Evolutionary conservation across 495 filamentous ascomycete species (phyloP).

Genomic region (Thermothielavioides terrestris): DNA sequence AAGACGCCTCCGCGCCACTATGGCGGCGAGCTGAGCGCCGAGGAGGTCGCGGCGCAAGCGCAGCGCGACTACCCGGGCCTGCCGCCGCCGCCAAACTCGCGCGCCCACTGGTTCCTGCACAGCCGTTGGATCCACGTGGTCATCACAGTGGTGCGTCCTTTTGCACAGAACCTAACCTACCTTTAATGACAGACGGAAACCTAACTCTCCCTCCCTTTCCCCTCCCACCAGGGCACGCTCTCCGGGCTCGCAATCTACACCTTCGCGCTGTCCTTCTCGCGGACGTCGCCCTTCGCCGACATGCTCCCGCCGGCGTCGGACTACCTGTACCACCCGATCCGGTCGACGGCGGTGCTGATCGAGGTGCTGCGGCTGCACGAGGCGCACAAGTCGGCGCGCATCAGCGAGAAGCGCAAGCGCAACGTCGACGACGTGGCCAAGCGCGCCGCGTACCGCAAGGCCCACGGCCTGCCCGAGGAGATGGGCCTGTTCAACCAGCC

Average conservation of each 20-base stretch:
- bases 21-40: conserved; percentile 52
- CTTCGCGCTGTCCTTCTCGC: conserved; percentile 60
- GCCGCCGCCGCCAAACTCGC: conserved; percentile 66
- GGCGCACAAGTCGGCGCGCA: conserved; percentile 51
- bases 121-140: conserved; percentile 63
- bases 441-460: conserved; percentile 66
- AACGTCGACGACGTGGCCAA: conserved; percentile 72
- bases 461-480: conserved; percentile 65
- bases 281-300: conserved; percentile 60
- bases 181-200: background rate
- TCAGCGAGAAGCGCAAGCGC: conserved; percentile 55
- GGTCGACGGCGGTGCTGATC: conserved; percentile 45
- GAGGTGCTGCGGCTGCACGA: conserved; percentile 65
- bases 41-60: conserved; percentile 52
- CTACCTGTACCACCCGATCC: conserved; percentile 54
- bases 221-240: conserved; percentile 50
- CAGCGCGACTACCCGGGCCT: conserved; percentile 69
- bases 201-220: background rate
- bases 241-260: conserved; percentile 56
- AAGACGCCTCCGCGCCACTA: conserved; percentile 48
- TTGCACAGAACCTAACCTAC: too few species aligned
- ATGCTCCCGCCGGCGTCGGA: conserved; percentile 56
- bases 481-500: conserved; percentile 25
- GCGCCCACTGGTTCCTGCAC: conserved; percentile 66
- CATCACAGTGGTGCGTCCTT: conserved; percentile 70